Percentiles rank a stretch among this genome's conserved stretches.
These are phyloP conservation scores for Nicotiana noctiflora DNA, from an alignment of 257 asterid genomes.

Conservation along the genomic window DNA sequence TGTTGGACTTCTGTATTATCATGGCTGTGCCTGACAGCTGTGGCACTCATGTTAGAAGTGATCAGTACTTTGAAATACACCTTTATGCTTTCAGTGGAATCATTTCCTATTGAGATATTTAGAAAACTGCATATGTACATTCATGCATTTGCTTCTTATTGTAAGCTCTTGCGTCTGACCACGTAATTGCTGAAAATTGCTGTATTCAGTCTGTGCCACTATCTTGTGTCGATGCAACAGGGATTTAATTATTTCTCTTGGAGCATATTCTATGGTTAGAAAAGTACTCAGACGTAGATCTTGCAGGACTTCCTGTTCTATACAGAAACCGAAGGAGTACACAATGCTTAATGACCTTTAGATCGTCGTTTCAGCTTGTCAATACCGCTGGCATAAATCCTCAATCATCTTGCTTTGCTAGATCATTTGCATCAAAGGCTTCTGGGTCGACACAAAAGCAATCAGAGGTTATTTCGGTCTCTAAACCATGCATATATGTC, in stretches of 20 bases:
- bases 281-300: conserved; percentile 5
- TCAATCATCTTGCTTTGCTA: conserved; percentile 28
- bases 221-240: not conserved
- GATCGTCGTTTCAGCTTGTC: conserved; percentile 41
- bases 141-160: not conserved
- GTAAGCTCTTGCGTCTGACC: conserved; percentile 5
- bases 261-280: not conserved
- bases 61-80: not conserved
- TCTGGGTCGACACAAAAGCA: conserved; percentile 43
- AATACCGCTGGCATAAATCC: conserved; percentile 22
- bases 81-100: not conserved
- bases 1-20: not conserved
- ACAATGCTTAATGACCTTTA: conserved; percentile 22
- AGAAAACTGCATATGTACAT: not conserved
- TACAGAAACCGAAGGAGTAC: conserved; percentile 24
- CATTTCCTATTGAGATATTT: not conserved
- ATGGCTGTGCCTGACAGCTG: not conserved
- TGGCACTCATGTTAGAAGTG: not conserved
- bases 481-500: not conserved
- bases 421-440: conserved; percentile 59
- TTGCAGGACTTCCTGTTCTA: conserved; percentile 45
- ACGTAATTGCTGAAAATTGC: conserved; percentile 3
- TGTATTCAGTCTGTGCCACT: not conserved
- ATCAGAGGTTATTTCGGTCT: conserved; percentile 50
- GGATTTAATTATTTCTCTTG: not conserved